Conservation (phyloP, 805 yeast species). For the Sugiyamaella lignohabitans region DNA sequence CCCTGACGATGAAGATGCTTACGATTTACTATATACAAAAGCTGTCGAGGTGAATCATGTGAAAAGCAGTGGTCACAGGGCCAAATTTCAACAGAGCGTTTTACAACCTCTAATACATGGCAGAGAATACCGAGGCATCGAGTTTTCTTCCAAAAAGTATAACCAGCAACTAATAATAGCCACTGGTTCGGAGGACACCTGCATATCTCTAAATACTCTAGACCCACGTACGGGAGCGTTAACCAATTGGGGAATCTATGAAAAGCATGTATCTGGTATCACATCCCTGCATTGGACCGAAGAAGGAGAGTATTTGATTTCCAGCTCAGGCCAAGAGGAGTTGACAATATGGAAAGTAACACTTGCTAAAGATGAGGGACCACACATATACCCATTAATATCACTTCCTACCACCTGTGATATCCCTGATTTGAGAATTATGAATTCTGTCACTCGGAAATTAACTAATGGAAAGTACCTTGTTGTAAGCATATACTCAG, state of each 20-base stretch:
- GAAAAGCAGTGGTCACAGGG: constrained; percentile 19
- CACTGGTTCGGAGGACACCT: constrained; percentile 87
- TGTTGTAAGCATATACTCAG: constrained; percentile 73
- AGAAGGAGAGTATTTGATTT: constrained; percentile 36
- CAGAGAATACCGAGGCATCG: constrained; percentile 75
- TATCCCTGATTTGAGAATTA: constrained; percentile 79
- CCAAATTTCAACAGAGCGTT: constrained; percentile 17
- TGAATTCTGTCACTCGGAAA: constrained; percentile 62
- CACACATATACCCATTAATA: constrained; percentile 39
- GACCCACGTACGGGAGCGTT: constrained; percentile 37
- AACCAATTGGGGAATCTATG: constrained; percentile 50
- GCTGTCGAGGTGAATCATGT: constrained; percentile 40
- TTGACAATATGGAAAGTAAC: constrained; percentile 68
- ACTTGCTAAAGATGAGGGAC: constrained; percentile 32
- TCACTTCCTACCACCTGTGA: constrained; percentile 49
- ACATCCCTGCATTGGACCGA: constrained; percentile 57
- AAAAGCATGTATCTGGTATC: constrained; percentile 84
- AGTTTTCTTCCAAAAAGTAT: constrained; percentile 39
- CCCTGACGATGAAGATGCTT: constrained; percentile 25
- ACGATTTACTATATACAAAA: constrained; percentile 53
- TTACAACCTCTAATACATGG: constrained; percentile 76
- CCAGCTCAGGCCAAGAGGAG: constrained; percentile 75
- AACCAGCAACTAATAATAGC: constrained; percentile 38
- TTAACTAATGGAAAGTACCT: constrained; percentile 32
- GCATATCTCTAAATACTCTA: constrained; percentile 50